Base-by-base conservation (phyloP, 1,139 yeast genomes). In the Protomyces macrosporus region DNA sequence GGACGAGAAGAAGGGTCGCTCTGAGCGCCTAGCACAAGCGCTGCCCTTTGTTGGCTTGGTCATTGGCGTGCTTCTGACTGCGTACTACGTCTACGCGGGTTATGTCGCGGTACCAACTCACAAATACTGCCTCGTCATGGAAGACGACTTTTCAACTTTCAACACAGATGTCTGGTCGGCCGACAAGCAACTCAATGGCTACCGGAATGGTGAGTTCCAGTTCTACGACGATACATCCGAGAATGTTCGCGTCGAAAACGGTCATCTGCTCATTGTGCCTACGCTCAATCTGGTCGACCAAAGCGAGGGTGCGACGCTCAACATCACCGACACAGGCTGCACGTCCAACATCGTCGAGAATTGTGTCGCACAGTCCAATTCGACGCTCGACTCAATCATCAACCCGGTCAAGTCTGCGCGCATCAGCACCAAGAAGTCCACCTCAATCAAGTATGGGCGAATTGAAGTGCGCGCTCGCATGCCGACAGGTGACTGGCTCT, bases 221-320 rank as follows among this genome's bases (percentile, higher is more conserved):
- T 66, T 65, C 66, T 37, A 65, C 36, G 63, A 67, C 6, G 55
- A 51, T 35, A 40, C 55, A 5, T 4, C 36, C n/a, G 51, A 60
- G 32, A 66, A 66, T 56, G 32, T 42, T 3, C 16, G 48, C 69
- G 96, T 90, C 40, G 96, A 88, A 71, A 93, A 93, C 74, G 98
- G 98, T 3, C 89, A 90, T 72, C 77, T 93, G 60, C 93, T 95
- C 71, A 90, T 91, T 40, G 33, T 36, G 32, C 55, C 55, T 10
- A 35, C 55, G 23, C 36, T 52, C 55, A 52, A 52, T 30, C 12
- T 34, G 12, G 42, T 52, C 12, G 55, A 52, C 55, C 55, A 52
- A 32, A 14, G 14, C 23, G 39, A 52, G 6, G 55, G 55, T 10
- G 23, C 36, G 12, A 35, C 33, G 6, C 12, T 52, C 33, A 52